These are phyloP conservation scores for Parastagonospora avenae DNA, from an alignment of 2,329 filamentous ascomycete genomes.

Conservation along the genomic window DNA sequence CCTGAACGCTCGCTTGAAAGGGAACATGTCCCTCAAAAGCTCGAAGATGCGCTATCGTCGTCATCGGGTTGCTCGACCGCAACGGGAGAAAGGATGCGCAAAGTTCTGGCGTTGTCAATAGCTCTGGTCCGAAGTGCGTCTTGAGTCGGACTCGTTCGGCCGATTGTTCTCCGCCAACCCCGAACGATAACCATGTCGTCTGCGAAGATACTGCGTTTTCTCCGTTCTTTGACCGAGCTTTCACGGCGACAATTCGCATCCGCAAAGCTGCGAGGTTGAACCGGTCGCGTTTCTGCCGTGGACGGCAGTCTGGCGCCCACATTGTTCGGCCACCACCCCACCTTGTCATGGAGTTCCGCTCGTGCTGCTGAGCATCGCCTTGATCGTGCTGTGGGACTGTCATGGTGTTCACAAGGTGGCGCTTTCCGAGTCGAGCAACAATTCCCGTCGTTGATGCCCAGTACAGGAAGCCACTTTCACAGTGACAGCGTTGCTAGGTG, in stretches of 20 bases:
- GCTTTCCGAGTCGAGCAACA: slow-evolving; percentile 4
- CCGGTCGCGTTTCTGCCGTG: slow-evolving; percentile 23
- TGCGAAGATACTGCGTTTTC: slow-evolving; percentile 20
- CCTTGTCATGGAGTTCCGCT: slow-evolving; percentile 2
- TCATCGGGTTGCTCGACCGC: slow-evolving; percentile 15
- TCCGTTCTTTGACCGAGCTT: slow-evolving; percentile 21
- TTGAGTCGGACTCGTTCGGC: slow-evolving; percentile 15
- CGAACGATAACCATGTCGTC: slow-evolving; percentile 16
- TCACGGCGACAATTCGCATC: slow-evolving; percentile 37
- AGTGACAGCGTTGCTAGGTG: neutral
- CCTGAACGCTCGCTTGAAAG: neutral
- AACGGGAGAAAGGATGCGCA: slow-evolving; percentile 26
- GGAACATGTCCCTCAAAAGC: slow-evolving; percentile 11
- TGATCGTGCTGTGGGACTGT: neutral
- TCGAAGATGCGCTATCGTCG: slow-evolving; percentile 9
- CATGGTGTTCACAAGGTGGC: neutral
- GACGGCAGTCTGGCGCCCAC: slow-evolving; percentile 12
- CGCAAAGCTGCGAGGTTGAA: slow-evolving; percentile 33
- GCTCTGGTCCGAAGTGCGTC: slow-evolving; percentile 7
- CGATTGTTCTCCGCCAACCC: slow-evolving; percentile 16
- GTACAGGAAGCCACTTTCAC: neutral
- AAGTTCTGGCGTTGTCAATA: neutral
- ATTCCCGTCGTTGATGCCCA: neutral
- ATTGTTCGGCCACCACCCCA: slow-evolving; percentile 17
- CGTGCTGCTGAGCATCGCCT: neutral